Evolutionary conservation across 2,329 filamentous ascomycete species (phyloP).

Genomic region (Podosphaera aphanis): DNA sequence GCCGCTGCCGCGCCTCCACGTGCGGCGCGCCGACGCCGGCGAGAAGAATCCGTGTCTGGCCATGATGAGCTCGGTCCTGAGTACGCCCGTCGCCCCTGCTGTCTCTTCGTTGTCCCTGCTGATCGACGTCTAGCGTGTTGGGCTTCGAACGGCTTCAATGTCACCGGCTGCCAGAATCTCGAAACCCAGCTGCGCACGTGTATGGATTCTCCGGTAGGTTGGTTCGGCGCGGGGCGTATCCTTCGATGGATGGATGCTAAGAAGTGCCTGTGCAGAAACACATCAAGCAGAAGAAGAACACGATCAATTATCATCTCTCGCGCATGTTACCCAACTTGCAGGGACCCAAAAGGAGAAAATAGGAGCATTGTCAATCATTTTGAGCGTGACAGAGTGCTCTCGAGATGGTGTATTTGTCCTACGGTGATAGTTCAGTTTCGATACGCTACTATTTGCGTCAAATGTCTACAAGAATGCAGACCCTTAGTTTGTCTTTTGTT

Average conservation of each 20-base stretch:
- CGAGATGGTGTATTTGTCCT: too few species aligned
- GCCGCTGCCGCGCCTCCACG: conserved; percentile 36
- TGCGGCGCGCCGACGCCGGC: conserved; percentile 37
- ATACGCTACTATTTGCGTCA: background rate
- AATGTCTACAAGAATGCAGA: background rate
- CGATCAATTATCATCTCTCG: conserved; percentile 77
- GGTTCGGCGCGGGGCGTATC: too few species aligned
- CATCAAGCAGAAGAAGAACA: conserved; percentile 37
- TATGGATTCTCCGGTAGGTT: conserved; percentile 59
- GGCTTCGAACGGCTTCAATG: conserved; percentile 53
- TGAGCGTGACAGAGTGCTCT: too few species aligned
- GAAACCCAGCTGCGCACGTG: conserved; percentile 38
- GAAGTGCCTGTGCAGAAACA: conserved; percentile 23
- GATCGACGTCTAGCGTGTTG: conserved; percentile 41
- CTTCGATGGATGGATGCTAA: too few species aligned
- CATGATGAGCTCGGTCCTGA: conserved; percentile 42
- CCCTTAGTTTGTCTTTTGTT: background rate
- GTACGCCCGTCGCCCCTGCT: too few species aligned
- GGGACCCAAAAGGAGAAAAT: conserved; percentile 39
- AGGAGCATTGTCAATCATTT: background rate
- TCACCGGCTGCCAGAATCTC: conserved; percentile 31
- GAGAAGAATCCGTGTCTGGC: conserved; percentile 40
- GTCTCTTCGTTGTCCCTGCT: too few species aligned
- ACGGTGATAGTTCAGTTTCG: too few species aligned
- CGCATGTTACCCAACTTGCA: conserved; percentile 54